These are phyloP conservation scores for Zoysia pacifica DNA, from an alignment of 176 grass and related monocot species.

Conservation along the genomic window DNA sequence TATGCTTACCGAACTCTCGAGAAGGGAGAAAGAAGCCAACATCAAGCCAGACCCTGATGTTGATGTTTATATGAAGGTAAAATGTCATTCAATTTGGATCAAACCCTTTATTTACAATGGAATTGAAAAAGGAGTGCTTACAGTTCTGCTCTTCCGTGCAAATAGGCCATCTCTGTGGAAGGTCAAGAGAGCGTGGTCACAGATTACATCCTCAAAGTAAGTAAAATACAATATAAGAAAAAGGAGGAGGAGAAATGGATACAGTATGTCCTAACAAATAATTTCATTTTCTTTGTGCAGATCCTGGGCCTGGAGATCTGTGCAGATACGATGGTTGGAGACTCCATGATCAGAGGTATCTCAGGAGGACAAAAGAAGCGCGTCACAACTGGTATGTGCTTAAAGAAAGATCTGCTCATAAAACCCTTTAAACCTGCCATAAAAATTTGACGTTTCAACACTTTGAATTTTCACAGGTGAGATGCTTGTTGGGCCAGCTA, in stretches of 20 bases:
- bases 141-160: conserved; percentile 8
- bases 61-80: conserved; percentile 96
- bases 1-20: conserved; percentile 88
- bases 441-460: conserved; percentile 29
- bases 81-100: not conserved
- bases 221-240: conserved; percentile 20
- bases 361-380: conserved; percentile 97
- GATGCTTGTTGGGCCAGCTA: conserved; percentile 96
- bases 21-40: conserved; percentile 88
- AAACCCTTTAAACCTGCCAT: not conserved
- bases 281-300: conserved; percentile 34
- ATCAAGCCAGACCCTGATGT: conserved; percentile 90
- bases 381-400: conserved; percentile 76
- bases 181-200: conserved; percentile 91
- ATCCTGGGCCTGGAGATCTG: conserved; percentile 91
- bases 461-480: conserved; percentile 57
- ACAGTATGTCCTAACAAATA: not conserved
- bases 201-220: conserved; percentile 94
- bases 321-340: conserved; percentile 96
- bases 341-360: conserved; percentile 89
- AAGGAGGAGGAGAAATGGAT: not conserved
- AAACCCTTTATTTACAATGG: not conserved
- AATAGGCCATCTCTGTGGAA: conserved; percentile 88
- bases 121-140: conserved; percentile 3
- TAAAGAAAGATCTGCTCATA: conserved; percentile 12